Base-by-base conservation (phyloP, 208 protist species). In the Leishmania aethiopica region DNA sequence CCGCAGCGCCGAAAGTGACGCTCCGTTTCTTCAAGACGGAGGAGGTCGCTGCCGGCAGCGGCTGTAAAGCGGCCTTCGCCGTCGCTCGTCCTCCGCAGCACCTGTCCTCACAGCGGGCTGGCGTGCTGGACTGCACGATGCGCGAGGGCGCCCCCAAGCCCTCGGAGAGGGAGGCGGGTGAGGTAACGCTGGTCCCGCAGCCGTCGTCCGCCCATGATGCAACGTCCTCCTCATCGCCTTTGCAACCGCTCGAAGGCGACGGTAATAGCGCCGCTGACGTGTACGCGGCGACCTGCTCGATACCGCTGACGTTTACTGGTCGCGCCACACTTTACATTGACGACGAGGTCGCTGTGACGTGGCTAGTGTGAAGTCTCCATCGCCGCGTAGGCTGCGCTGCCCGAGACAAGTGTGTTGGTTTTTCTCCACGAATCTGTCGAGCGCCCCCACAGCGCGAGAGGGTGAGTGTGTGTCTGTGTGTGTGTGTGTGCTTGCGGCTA, bases 331-430 rank as follows among this genome's bases (percentile, higher is more conserved):
- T 87, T 62, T 75, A 80, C 37, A 84, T 87, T 37, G 80, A 87
- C 42, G 84, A 69, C 37, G 80, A 81, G 70, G 72, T 84, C 7
- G 84, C 78, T 22, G 84, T 82, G 78, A 84, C 84, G 37, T 89
- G 79, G 81, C 40, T 69, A 0, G 49, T 86, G 22, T 74, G 70
- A 74, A 13, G 40, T 28, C 47, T 51, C 32, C 70, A 19, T 53
- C 40, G 70, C 8, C 28, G 19, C n/a, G 70, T 53, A 55, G 42
- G 40, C 42, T 35, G 70, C 28, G 70, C 47, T 51, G 45, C 40
- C 45, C 45, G 6, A 17, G 8, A 40, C 70, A 17, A 74, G 19
- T 22, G 70, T 4, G 19, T 32, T 10, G 40, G 37, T 11, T 32
- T 19, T 28, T 32, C 70, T 19, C 25, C 37, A 17, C 70, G 45